A percentile compares a stretch with the other conserved stretches of the same genome.
These are phyloP conservation scores for Tulasnella sp. DNA, from an alignment of 768 basidiomycete species.

Conservation along the genomic window DNA sequence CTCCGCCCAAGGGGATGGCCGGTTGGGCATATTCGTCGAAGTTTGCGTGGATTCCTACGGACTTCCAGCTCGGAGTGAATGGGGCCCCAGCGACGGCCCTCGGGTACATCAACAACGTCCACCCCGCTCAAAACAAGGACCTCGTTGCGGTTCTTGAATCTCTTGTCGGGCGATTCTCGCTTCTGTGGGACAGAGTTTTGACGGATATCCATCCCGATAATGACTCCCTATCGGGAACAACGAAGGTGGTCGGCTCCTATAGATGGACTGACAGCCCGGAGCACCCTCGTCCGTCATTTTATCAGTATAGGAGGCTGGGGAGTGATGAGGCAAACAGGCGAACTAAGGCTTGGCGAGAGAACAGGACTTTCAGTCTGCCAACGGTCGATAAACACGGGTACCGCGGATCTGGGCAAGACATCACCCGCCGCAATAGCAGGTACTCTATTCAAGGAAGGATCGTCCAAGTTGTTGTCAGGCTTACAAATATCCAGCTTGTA, in stretches of 20 bases:
- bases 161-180: not conserved
- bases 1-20: not conserved
- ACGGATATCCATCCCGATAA: not conserved
- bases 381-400: not conserved
- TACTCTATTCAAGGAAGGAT: not conserved
- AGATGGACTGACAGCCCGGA: not conserved
- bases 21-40: not conserved
- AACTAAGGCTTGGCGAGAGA: not conserved
- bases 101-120: not conserved
- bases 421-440: not conserved
- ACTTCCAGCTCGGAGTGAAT: constrained; percentile 19
- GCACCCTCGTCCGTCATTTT: not conserved
- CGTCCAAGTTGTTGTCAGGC: not conserved
- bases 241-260: not conserved
- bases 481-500: constrained; percentile 51
- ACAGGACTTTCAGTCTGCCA: not conserved
- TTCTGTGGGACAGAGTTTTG: constrained; percentile 14
- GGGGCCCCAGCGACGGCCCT: not conserved
- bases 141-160: not conserved
- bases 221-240: too few relatives aligned
- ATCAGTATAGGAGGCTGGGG: too few relatives aligned
- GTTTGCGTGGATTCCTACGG: constrained; percentile 29
- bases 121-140: not conserved
- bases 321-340: not conserved
- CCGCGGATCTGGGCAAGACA: not conserved